Base-by-base conservation (phyloP, 2,329 filamentous ascomycete genomes). In the Pyrenophora teres region DNA sequence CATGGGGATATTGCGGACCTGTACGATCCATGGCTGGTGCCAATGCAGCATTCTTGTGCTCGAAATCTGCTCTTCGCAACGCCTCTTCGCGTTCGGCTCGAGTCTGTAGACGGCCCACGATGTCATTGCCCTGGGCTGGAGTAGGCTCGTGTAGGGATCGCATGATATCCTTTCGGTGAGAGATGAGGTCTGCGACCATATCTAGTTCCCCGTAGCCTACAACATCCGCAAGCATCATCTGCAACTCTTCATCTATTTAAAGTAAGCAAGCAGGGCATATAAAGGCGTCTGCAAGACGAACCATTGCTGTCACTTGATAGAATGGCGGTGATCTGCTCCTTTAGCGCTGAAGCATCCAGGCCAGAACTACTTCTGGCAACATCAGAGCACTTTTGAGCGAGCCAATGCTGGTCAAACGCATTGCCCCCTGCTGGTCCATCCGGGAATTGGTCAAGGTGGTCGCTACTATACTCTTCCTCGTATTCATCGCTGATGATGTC, bases 131-230 rank as follows among this genome's bases (percentile, higher is more conserved):
- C 49, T 72, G 69, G 7, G 68, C 70, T 41, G 68, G 39, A 19
- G 50, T 47, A 6, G 57, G 56, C 40, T 62, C 68, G 54, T 62
- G 64, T 21, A 69, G 46, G 5, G 71, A 65, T 16, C 65, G 63
- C 4, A 46, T 73, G 38, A 97, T 84, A 39, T 89, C 83, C 44
- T 82, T 78, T 45, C 92, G 85, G 70, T 93, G 86, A 2, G 86
- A 82, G 45, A 97, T 87, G n/a, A 97, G 78, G 57, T 97, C 90
- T 56, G 92, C 92, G 46, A 97, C 88, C 64, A 99, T 87, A 60
- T 99, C 93, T 15, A 99, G 80, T 67, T 97, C 91, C 63, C 94
- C 92, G 65, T 93, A 97, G 0, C 95, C 94, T 54, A 99, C 81
- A 37, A 97, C 84, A 64, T 99, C 94, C 0, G 90, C 91, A 31